Evolutionary conservation across 148 eudicot genomes (phyloP).

Genomic region (Amaranthus palmeri): DNA sequence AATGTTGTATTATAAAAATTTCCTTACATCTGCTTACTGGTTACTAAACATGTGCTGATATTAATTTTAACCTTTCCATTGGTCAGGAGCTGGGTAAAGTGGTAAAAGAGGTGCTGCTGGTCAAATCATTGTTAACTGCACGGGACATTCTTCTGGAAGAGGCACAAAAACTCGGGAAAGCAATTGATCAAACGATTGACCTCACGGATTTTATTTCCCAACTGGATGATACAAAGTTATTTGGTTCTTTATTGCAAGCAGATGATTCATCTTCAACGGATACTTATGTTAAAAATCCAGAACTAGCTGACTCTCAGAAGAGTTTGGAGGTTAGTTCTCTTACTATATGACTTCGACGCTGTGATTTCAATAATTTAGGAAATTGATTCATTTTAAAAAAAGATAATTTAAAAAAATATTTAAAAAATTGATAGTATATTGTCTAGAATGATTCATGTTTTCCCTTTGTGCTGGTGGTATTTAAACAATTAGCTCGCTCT

Average conservation of each 20-base stretch:
- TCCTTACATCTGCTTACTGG: background rate
- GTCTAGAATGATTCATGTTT: background rate
- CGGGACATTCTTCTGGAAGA: constrained; percentile 84
- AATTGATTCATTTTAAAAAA: background rate
- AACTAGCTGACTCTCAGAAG: constrained; percentile 23
- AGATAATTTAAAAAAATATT: background rate
- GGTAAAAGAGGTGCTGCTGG: constrained; percentile 58
- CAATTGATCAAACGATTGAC: constrained; percentile 59
- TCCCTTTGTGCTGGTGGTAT: background rate
- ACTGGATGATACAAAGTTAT: constrained; percentile 51
- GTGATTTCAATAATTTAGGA: background rate
- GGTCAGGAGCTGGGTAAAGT: constrained; percentile 26
- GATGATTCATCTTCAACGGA: constrained; percentile 24
- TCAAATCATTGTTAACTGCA: constrained; percentile 62
- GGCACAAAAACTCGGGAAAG: constrained; percentile 65
- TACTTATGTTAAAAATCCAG: constrained; percentile 33
- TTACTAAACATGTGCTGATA: constrained; percentile 5
- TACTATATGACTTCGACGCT: constrained; percentile 1
- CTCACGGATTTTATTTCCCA: constrained; percentile 54
- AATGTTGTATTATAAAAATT: background rate
- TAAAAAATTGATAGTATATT: background rate
- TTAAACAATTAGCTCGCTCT: background rate
- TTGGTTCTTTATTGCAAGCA: constrained; percentile 35
- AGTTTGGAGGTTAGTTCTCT: constrained; percentile 34
- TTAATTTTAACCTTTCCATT: constrained; percentile 3